phyloP scores from a whole-genome alignment of 495 filamentous ascomycete species.

The Gamarada debralockiae region DNA sequence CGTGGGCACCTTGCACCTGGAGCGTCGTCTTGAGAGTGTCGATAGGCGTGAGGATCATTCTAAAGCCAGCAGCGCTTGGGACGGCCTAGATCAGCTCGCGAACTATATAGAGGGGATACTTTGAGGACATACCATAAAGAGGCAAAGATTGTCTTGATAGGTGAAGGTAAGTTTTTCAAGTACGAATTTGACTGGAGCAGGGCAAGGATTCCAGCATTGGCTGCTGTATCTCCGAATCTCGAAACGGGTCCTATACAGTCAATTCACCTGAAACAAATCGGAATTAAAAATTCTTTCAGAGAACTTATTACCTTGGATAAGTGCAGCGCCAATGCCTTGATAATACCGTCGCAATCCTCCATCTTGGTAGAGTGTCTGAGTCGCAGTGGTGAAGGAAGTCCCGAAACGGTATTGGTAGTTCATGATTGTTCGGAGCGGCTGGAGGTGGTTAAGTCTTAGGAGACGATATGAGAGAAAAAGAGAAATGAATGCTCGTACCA shows the following conservation, averaged over 20 bases:
- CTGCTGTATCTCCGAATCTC: constrained; percentile 33
- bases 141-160: constrained; percentile 29
- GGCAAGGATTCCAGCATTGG: constrained; percentile 34
- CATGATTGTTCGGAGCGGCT: constrained; percentile 35
- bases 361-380: constrained; percentile 23
- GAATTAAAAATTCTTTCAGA: too few relatives aligned
- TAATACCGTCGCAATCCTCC: constrained; percentile 30
- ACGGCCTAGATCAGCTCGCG: background rate
- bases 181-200: constrained; percentile 30
- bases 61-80: constrained; percentile 27
- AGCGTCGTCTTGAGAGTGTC: constrained; percentile 34
- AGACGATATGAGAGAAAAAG: background rate
- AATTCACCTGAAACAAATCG: background rate
- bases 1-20: constrained; percentile 27
- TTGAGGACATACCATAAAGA: constrained; percentile 24
- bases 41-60: constrained; percentile 32
- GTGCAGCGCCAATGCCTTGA: constrained; percentile 29
- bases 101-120: background rate
- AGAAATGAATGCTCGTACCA: constrained; percentile 26
- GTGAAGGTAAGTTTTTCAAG: constrained; percentile 27
- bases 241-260: constrained; percentile 25
- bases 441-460: background rate
- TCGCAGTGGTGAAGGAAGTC: constrained; percentile 23
- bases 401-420: constrained; percentile 35
- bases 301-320: constrained; percentile 32